These are phyloP conservation scores for Eudorina sp. DNA, from an alignment of 139 green algal genomes.

Conservation along the genomic window DNA sequence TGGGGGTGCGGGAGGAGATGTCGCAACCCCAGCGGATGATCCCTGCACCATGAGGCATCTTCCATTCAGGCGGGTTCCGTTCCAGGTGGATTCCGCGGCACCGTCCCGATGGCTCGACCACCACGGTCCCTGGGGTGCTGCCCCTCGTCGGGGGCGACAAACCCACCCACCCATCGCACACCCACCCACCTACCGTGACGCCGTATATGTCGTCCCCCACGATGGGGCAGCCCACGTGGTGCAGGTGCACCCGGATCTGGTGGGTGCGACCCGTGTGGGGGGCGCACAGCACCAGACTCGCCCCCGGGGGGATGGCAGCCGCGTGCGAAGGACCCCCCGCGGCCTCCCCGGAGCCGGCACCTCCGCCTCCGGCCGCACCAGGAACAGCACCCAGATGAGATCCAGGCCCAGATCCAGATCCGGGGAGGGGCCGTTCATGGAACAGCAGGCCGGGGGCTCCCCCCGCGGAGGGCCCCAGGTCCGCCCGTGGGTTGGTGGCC, in stretches of 20 bases:
- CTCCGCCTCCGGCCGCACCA: too few species aligned
- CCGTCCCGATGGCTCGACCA: too few species aligned
- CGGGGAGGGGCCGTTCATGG: not conserved
- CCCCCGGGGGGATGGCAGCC: slow-evolving; percentile 14
- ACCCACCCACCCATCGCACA: too few species aligned
- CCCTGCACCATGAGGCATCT: too few species aligned
- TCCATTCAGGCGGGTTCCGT: too few species aligned
- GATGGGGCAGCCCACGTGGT: slow-evolving; percentile 71
- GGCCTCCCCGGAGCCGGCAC: not conserved
- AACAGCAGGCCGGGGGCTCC: slow-evolving; percentile 2
- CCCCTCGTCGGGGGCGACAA: too few species aligned
- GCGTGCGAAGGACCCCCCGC: not conserved
- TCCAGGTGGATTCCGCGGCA: too few species aligned
- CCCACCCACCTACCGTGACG: slow-evolving; percentile 30
- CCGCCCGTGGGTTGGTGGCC: slow-evolving; percentile 29
- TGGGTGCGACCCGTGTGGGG: slow-evolving; percentile 78
- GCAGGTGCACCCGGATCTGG: slow-evolving; percentile 83
- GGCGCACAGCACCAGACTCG: slow-evolving; percentile 64
- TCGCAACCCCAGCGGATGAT: too few species aligned
- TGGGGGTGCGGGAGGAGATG: too few species aligned
- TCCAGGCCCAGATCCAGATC: too few species aligned
- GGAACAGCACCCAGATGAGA: not conserved
- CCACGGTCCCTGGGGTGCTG: too few species aligned
- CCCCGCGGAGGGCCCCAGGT: slow-evolving; percentile 35
- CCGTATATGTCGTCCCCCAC: slow-evolving; percentile 82